phyloP scores from a whole-genome alignment of 2,329 filamentous ascomycete species.

The Penicillium sp. region DNA sequence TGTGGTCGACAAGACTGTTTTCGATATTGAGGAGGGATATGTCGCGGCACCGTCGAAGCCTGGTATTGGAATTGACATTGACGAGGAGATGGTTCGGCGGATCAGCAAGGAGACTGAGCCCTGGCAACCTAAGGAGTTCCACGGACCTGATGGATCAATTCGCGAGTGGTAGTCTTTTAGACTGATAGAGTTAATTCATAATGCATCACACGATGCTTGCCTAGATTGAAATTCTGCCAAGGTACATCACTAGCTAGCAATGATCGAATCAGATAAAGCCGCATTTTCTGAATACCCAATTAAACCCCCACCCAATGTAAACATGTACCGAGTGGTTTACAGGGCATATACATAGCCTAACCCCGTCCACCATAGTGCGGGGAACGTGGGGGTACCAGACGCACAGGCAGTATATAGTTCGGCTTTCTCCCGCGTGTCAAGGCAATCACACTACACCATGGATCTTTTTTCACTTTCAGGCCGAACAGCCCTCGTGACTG shows the following conservation, averaged over 20 bases:
- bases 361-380: neutral
- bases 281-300: neutral
- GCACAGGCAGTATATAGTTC: slow-evolving; percentile 3
- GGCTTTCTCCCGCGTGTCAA: slow-evolving; percentile 1
- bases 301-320: neutral
- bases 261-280: no score
- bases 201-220: neutral
- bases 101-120: slow-evolving; percentile 60
- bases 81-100: slow-evolving; percentile 66
- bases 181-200: neutral
- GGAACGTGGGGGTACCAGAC: slow-evolving; percentile 12
- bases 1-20: slow-evolving; percentile 63
- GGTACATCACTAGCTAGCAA: no score
- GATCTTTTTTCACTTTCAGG: slow-evolving; percentile 24
- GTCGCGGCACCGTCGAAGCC: slow-evolving; percentile 61
- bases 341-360: neutral
- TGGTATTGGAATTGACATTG: slow-evolving; percentile 68
- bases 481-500: slow-evolving; percentile 36
- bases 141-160: slow-evolving; percentile 65
- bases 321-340: neutral
- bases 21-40: slow-evolving; percentile 65
- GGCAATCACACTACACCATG: slow-evolving; percentile 11
- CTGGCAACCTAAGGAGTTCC: slow-evolving; percentile 68
- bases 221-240: no score
- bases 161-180: slow-evolving; percentile 61